phyloP scores from a whole-genome alignment of 2,329 filamentous ascomycete genomes.

The Penicillium sp. region DNA sequence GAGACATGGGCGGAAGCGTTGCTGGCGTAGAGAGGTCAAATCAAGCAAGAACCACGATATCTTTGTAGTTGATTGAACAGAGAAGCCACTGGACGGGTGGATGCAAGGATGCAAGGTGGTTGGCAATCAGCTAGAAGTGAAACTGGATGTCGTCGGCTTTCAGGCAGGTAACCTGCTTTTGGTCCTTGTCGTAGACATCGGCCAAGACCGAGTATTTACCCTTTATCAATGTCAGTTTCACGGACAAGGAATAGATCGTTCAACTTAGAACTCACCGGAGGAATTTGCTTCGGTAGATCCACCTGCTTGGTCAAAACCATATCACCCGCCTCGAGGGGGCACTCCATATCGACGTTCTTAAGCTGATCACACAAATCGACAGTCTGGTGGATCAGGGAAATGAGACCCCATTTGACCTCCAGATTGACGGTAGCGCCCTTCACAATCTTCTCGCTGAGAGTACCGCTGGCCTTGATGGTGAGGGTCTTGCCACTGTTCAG shows the following conservation, averaged over 20 bases:
- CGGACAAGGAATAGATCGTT: not conserved
- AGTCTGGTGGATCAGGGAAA: slow-evolving; percentile 77
- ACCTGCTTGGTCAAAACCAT: slow-evolving; percentile 75
- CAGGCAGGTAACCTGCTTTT: slow-evolving; percentile 79
- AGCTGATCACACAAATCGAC: slow-evolving; percentile 88
- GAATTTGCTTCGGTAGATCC: slow-evolving; percentile 80
- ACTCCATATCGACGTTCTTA: slow-evolving; percentile 81
- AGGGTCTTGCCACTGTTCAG: slow-evolving; percentile 69
- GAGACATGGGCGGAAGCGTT: slow-evolving; percentile 14
- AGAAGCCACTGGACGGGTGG: slow-evolving; percentile 14
- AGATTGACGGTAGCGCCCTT: slow-evolving; percentile 78
- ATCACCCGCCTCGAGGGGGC: slow-evolving; percentile 79
- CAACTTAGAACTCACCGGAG: slow-evolving; percentile 65
- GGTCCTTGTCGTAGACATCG: slow-evolving; percentile 74
- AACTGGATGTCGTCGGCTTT: slow-evolving; percentile 56
- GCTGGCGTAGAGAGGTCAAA: slow-evolving; percentile 1
- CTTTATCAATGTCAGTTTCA: slow-evolving; percentile 51
- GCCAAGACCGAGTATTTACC: slow-evolving; percentile 87
- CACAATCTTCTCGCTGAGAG: slow-evolving; percentile 68
- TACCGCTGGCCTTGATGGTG: slow-evolving; percentile 73
- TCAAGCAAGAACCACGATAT: slow-evolving; percentile 2
- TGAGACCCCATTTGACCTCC: slow-evolving; percentile 90
- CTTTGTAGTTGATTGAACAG: slow-evolving; percentile 1
- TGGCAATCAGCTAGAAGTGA: slow-evolving; percentile 12
- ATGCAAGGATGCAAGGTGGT: slow-evolving; percentile 11